A percentile compares a stretch with the other conserved stretches of the same genome.
These are phyloP conservation scores for Ophiostoma quercus DNA, from an alignment of 2,329 filamentous ascomycete genomes.

Conservation along the genomic window DNA sequence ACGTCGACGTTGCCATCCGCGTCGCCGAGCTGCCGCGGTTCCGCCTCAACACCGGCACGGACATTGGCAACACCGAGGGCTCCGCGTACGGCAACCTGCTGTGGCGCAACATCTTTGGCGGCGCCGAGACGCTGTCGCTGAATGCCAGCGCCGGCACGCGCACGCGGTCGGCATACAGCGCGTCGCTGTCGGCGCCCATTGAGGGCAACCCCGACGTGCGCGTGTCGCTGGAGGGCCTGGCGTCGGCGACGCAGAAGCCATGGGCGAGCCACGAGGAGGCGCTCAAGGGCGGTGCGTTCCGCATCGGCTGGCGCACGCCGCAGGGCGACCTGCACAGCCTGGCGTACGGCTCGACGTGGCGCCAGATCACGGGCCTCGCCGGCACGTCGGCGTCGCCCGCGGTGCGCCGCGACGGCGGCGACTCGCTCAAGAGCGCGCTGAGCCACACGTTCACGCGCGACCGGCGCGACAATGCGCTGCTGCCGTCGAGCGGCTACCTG, in stretches of 20 bases:
- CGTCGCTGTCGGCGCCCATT: conserved; percentile 75
- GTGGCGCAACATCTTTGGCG: conserved; percentile 89
- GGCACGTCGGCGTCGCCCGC: conserved; percentile 67
- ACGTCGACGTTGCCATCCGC: conserved; percentile 74
- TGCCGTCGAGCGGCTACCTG: conserved; percentile 78
- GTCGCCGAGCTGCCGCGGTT: conserved; percentile 76
- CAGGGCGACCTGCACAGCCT: conserved; percentile 66
- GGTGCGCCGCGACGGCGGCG: conserved; percentile 78
- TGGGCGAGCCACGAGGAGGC: conserved; percentile 95
- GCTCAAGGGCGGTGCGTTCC: conserved; percentile 69
- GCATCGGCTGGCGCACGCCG: conserved; percentile 62
- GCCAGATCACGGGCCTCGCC: conserved; percentile 76
- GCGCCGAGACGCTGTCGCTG: conserved; percentile 80
- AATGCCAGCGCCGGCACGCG: conserved; percentile 86
- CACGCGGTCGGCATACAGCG: conserved; percentile 86
- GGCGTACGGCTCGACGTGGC: conserved; percentile 76
- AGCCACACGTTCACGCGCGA: conserved; percentile 52
- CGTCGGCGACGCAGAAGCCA: conserved; percentile 78
- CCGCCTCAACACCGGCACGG: conserved; percentile 88
- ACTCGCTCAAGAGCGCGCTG: conserved; percentile 50
- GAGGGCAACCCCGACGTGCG: conserved; percentile 77
- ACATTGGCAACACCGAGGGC: conserved; percentile 88
- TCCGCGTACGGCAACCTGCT: conserved; percentile 85
- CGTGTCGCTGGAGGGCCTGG: conserved; percentile 71
- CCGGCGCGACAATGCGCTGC: conserved; percentile 73